Evolutionary conservation across 75 land plant genomes (phyloP).

Genomic region (Cunninghamia lanceolata): DNA sequence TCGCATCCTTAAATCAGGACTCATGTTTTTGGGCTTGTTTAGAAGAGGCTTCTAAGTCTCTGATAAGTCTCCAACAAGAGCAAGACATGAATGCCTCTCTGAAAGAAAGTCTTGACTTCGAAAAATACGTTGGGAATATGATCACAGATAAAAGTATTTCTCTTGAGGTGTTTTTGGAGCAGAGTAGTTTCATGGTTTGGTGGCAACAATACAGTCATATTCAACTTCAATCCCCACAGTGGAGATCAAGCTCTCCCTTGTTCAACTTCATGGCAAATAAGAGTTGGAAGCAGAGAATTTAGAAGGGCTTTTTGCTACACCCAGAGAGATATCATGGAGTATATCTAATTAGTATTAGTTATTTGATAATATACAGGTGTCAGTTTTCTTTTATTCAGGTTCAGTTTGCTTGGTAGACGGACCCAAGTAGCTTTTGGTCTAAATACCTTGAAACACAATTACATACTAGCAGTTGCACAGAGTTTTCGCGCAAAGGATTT

Average conservation of each 20-base stretch:
- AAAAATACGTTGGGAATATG: background rate
- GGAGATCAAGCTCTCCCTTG: conserved; percentile 9
- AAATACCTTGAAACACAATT: no score
- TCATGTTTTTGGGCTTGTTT: background rate
- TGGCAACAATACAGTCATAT: background rate
- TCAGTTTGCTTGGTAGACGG: no score
- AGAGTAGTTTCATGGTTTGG: background rate
- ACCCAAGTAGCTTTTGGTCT: no score
- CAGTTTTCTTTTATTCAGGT: no score
- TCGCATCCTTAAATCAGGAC: background rate
- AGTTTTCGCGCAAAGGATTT: no score
- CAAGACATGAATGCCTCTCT: no score
- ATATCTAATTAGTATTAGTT: no score
- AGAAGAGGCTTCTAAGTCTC: background rate
- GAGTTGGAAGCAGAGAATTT: background rate
- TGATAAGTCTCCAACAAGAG: background rate
- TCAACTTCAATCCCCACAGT: background rate
- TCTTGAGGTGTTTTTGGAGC: background rate
- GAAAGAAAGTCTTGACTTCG: no score
- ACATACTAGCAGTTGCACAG: no score
- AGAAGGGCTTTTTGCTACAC: no score
- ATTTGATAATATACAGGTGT: no score
- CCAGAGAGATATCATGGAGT: no score
- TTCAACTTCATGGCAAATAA: background rate
- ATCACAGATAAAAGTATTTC: background rate